Percentiles rank a stretch among this genome's conserved stretches.
Conservation (phyloP, 2,329 filamentous ascomycete genomes). For the Endocalyx cinctus region DNA sequence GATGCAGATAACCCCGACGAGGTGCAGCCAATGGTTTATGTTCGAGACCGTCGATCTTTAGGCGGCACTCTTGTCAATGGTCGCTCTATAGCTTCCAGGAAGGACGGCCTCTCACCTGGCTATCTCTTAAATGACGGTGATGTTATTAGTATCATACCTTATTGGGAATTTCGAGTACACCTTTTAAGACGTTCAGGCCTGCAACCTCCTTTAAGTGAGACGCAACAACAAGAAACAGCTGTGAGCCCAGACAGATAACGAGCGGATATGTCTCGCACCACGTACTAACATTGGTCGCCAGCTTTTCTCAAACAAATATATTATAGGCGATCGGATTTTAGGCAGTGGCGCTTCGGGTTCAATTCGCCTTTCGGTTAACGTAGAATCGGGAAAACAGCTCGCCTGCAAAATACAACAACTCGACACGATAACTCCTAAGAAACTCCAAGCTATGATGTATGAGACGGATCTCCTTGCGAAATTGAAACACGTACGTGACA, state of each 20-base stretch:
- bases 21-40: slow-evolving; percentile 41
- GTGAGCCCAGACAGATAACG: no score
- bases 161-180: slow-evolving; percentile 31
- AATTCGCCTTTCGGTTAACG: slow-evolving; percentile 51
- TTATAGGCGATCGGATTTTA: slow-evolving; percentile 44
- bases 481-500: slow-evolving; percentile 45
- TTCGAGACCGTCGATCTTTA: slow-evolving; percentile 50
- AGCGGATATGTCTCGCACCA: no score
- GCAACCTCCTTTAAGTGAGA: slow-evolving; percentile 12
- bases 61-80: slow-evolving; percentile 52
- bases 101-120: slow-evolving; percentile 31
- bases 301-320: slow-evolving; percentile 43
- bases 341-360: slow-evolving; percentile 49
- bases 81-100: slow-evolving; percentile 35
- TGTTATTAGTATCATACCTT: slow-evolving; percentile 35
- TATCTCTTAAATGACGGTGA: slow-evolving; percentile 49
- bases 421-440: no score
- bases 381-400: slow-evolving; percentile 51
- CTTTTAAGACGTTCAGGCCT: slow-evolving; percentile 16
- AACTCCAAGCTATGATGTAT: no score
- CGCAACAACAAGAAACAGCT: slow-evolving; percentile 30
- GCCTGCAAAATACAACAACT: slow-evolving; percentile 65
- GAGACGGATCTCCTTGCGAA: slow-evolving; percentile 51
- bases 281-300: no score
- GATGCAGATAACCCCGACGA: slow-evolving; percentile 30